Evolutionary conservation across 1,284 basidiomycete species (phyloP), one percentile per base, ranked within the genome.

Genomic region (Tilletia setariae): DNA sequence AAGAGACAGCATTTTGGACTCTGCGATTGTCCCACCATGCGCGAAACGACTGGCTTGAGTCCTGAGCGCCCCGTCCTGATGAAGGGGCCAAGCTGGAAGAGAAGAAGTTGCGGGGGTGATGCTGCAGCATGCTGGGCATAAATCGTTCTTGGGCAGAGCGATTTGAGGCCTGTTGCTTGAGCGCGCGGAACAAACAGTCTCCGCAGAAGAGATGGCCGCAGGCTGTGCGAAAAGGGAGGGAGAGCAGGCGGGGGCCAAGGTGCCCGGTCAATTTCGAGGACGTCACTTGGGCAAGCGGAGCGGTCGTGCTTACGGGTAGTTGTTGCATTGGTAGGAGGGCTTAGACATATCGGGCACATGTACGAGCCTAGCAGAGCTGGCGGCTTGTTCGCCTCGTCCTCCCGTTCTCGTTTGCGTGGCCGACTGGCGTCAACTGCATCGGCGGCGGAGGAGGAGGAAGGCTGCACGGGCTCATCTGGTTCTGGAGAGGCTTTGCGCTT

Each of bases 181-280:
- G 74, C 7, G 77, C 69, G 35, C 78, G 72, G 32, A 74, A 79
- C 16, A 80, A 65, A 21, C 79, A 80, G 1, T 70, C 72, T 40
- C 77, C 77, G 64, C 79, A 80, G 67, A 80, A 79, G 62, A 80
- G 67, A 65, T 80, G 79, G 9, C 79, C 79, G 63, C 79, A 80
- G 3, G 77, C 74, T 6, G 79, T 78, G 40, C 67, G 13, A 72
- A 16, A n/a, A 30, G n/a, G n/a, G n/a, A n/a, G n/a, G n/a, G n/a
- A n/a, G n/a, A n/a, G n/a, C n/a, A n/a, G n/a, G n/a, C n/a, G n/a
- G n/a, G n/a, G n/a, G n/a, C n/a, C n/a, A n/a, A n/a, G n/a, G n/a
- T n/a, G n/a, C n/a, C n/a, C 15, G 19, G 13, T 61, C 1, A 30
- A 6, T 19, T 16, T 19, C 8, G 9, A 3, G 28, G 11, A 32